Evolutionary conservation across 2,329 filamentous ascomycete species (phyloP), one percentile per base, ranked within the genome.

Genomic region (Epichloe bromicola): DNA sequence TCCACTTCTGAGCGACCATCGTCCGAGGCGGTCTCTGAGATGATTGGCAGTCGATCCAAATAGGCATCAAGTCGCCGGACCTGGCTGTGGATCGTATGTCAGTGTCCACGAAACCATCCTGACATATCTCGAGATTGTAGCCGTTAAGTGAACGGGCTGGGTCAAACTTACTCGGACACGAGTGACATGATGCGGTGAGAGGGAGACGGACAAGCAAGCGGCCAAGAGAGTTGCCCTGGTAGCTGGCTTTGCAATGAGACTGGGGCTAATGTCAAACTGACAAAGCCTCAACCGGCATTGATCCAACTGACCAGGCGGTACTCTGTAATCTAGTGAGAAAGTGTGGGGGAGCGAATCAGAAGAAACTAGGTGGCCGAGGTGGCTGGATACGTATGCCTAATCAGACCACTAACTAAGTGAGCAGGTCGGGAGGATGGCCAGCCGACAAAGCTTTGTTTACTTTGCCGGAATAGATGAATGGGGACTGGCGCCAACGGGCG

Each of bases 1-100:
- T 67, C 67, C 26, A 58, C 56, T 36, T 68, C 64, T 36, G 65
- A 65, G 30, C 56, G 66, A 48, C 71, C 69, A 50, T 72, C 67
- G 52, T 71, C 69, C 30, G 68, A 69, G 37, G 65, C 51, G 67
- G 70, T 57, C 62, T 69, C 65, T 20, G 66, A 63, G 45, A 68
- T 56, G 39, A 69, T 63, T 34, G 68, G 67, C 15, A 85, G 74
- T 53, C 79, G 76, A 63, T 85, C 81, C 53, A 86, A 74, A 62
- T 83, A 80, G 58, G 76, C 74, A 65, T 84, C 81, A 52, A 84
- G 69, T 54, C 76, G 76, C 61, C 78, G 76, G 55, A 85, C 74
- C 65, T 82, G 79, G 62, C 76, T 80, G 58, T 54, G 53, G 50
- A 36, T 20, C 43, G 38, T 3, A 17, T 36, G 30, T 61, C 46